Evolutionary conservation across 169 alveolate species (phyloP), one percentile per base, ranked within the genome.

Genomic region (Eimeria sp.): DNA sequence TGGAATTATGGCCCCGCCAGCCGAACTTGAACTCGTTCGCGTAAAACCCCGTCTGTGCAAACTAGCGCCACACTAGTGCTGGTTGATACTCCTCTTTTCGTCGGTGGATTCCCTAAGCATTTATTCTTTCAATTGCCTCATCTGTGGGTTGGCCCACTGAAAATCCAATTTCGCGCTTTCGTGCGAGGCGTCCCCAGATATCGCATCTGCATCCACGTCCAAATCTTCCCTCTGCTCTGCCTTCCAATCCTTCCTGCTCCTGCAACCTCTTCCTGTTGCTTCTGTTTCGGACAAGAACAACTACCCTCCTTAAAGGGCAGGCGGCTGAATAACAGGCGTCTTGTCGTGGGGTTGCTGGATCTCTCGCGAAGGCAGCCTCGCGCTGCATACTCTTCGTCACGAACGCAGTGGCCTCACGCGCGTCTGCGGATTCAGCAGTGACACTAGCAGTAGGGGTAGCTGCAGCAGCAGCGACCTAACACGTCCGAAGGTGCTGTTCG

Each of bases 41-140:
- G 78, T 62, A 60, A 85, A 85, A 43, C 78, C 78, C 78, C 58
- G 13, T 37, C 91, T 62, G 76, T 37, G 80, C 68, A 60, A 37
- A 62, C 91, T 85, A 62, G 91, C 91, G 64, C 80, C 82, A 85
- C 91, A 60, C 43, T 62, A 85, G 91, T 85, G 91, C 91, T 85
- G 91, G 52, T 62, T 60, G 43, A 71, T 85, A 62, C 71, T 60
- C 71, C 52, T 58, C 56, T 37, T 49, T 49, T 60, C 91, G 18
- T n/a, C 62, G 56, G 76, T 85, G 91, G 80, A 78, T 85, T 40
- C 78, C 43, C 78, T 62, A 40, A 40, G 62, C 60, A 40, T 85
- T 62, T 85, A 40, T 85, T 85, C 91, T 60, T 85, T 71, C 27
- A 64, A 58, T 33, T 23, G 27, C 91, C 78, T 85, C 91, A 60